Percentiles rank a stretch among this genome's conserved stretches.
These are phyloP conservation scores for Trichoderma hamatum DNA, from an alignment of 2,329 filamentous ascomycete genomes.

Conservation along the genomic window DNA sequence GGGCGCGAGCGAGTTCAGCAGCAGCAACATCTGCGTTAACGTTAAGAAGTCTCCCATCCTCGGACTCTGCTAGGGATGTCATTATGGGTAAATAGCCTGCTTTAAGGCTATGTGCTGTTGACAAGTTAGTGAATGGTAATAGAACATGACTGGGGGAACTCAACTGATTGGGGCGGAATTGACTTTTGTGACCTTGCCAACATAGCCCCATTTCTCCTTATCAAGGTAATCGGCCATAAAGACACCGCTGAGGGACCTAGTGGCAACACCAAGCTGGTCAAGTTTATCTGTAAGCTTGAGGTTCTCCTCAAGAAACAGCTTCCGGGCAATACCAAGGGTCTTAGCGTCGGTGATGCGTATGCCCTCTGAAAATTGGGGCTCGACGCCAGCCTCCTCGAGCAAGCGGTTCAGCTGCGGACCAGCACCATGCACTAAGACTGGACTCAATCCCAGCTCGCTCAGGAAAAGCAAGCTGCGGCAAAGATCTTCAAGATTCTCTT, in stretches of 20 bases:
- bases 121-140: neutral
- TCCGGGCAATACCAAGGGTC: conserved; percentile 5
- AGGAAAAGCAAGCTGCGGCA: neutral
- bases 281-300: neutral
- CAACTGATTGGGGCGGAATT: neutral
- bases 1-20: conserved; percentile 10
- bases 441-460: neutral
- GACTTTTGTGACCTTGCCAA: neutral
- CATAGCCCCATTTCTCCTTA: neutral
- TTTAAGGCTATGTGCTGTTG: neutral
- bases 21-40: conserved; percentile 7
- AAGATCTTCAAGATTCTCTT: neutral
- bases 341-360: conserved; percentile 1
- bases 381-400: neutral
- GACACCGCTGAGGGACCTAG: conserved; percentile 1
- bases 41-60: neutral
- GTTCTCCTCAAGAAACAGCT: conserved; percentile 6
- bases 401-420: neutral
- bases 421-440: neutral
- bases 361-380: neutral
- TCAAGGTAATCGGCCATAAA: conserved; percentile 1
- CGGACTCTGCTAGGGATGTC: neutral
- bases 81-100: conserved; percentile 5
- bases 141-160: neutral
- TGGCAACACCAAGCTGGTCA: conserved; percentile 4